Conservation (phyloP, 2,329 filamentous ascomycete species). For the Blumeriella jaapii region DNA sequence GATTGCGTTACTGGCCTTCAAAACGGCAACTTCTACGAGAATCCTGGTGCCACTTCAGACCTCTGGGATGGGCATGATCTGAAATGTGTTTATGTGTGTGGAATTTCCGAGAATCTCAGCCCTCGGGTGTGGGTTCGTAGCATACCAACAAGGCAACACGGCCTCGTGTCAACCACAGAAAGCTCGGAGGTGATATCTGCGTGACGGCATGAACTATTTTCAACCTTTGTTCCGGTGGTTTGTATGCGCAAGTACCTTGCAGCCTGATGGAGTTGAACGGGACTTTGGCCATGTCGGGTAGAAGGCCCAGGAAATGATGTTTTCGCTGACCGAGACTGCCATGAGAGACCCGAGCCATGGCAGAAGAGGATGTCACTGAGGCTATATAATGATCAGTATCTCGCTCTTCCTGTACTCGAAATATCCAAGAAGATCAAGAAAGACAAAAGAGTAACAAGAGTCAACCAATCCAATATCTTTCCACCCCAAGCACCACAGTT, state of each 20-base stretch:
- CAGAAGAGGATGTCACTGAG: neutral
- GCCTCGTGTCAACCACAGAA: neutral
- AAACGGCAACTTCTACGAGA: conserved; percentile 1
- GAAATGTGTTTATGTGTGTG: neutral
- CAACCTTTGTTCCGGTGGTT: neutral
- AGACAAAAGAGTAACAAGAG: neutral
- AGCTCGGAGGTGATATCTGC: neutral
- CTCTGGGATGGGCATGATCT: neutral
- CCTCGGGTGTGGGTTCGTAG: too few species aligned
- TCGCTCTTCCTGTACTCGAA: neutral
- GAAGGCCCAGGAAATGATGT: neutral
- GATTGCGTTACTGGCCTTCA: too few species aligned
- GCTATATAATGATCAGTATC: conserved; percentile 1
- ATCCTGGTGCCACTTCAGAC: neutral
- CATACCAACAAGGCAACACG: neutral
- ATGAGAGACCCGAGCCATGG: neutral
- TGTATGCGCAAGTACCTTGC: neutral
- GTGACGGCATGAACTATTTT: neutral
- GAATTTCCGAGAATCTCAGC: too few species aligned
- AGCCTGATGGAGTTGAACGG: neutral
- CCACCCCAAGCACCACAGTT: too few species aligned
- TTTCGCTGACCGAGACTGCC: neutral
- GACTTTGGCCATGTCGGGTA: neutral
- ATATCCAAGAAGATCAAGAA: conserved; percentile 1
- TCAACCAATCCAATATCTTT: neutral